phyloP scores from a whole-genome alignment of 139 green algal genomes.

The Axilococcus clingmanii region DNA sequence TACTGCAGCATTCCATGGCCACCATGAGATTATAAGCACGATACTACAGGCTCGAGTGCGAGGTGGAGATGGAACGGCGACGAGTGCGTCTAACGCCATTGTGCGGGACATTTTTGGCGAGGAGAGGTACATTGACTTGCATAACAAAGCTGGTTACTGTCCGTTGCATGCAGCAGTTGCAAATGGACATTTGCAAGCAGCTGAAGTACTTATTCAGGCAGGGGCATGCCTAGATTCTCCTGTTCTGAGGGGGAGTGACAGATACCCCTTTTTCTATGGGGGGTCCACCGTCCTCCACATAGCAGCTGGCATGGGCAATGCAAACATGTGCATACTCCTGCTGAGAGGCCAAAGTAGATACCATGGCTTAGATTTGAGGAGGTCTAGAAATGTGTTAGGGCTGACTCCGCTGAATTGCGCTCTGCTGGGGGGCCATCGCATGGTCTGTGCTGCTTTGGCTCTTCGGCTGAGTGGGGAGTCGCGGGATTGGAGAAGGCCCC shows the following conservation, averaged over 20 bases:
- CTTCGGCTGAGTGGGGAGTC: slow-evolving; percentile 3
- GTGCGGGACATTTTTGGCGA: slow-evolving; percentile 6
- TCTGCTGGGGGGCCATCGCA: slow-evolving; percentile 9
- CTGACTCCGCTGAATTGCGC: slow-evolving; percentile 18
- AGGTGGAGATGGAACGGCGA: neutral
- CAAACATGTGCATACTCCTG: slow-evolving; percentile 3
- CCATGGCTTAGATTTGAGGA: slow-evolving; percentile 5
- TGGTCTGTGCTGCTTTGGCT: slow-evolving; percentile 2
- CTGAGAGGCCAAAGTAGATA: slow-evolving; percentile 7
- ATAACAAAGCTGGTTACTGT: slow-evolving; percentile 3
- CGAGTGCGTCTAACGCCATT: neutral
- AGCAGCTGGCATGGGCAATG: slow-evolving; percentile 10
- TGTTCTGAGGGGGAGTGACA: slow-evolving; percentile 2
- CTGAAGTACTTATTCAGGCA: neutral
- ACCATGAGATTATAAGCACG: slow-evolving; percentile 1
- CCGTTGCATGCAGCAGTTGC: slow-evolving; percentile 4
- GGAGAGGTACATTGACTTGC: slow-evolving; percentile 4
- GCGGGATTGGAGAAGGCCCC: no score
- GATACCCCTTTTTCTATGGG: slow-evolving; percentile 9
- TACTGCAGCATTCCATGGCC: slow-evolving; percentile 1
- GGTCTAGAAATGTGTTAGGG: slow-evolving; percentile 11
- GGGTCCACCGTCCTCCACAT: slow-evolving; percentile 13
- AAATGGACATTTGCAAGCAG: neutral
- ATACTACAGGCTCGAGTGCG: slow-evolving; percentile 2
- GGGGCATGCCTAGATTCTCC: slow-evolving; percentile 4